phyloP scores from a whole-genome alignment of 805 yeast species.

The Candida xyloterini region DNA sequence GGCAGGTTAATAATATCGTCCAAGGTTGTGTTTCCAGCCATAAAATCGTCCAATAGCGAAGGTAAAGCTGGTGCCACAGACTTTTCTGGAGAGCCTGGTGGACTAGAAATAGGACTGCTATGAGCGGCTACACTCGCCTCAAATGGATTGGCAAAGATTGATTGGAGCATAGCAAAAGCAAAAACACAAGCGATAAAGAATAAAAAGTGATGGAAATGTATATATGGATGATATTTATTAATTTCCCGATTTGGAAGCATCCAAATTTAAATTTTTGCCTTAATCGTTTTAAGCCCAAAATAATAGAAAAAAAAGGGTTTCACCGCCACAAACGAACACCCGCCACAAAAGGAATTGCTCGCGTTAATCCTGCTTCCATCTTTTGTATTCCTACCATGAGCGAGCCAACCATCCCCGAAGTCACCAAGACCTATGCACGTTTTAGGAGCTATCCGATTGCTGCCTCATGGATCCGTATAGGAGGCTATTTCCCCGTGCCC shows the following conservation, averaged over 20 bases:
- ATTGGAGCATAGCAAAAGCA: slow-evolving; percentile 11
- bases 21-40: slow-evolving; percentile 23
- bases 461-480: slow-evolving; percentile 31
- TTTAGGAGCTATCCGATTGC: slow-evolving; percentile 48
- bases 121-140: slow-evolving; percentile 10
- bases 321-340: slow-evolving; percentile 2
- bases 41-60: slow-evolving; percentile 30
- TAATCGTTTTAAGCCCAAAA: too few relatives aligned
- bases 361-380: slow-evolving; percentile 6
- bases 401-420: slow-evolving; percentile 15
- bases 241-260: slow-evolving; percentile 1
- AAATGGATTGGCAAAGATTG: slow-evolving; percentile 24
- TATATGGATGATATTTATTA: background rate
- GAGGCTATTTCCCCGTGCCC: slow-evolving; percentile 27
- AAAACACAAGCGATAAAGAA: slow-evolving; percentile 15
- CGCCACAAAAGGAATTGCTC: slow-evolving; percentile 5
- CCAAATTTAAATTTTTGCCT: background rate
- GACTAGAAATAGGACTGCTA: slow-evolving; percentile 9
- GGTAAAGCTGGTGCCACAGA: background rate
- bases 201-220: background rate
- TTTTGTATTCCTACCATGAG: slow-evolving; percentile 6
- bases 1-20: slow-evolving; percentile 23
- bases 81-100: slow-evolving; percentile 5
- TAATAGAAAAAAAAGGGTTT: background rate
- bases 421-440: slow-evolving; percentile 38